phyloP scores from a whole-genome alignment of 2,329 filamentous ascomycete genomes.

The Aspergillus fumigatus region DNA sequence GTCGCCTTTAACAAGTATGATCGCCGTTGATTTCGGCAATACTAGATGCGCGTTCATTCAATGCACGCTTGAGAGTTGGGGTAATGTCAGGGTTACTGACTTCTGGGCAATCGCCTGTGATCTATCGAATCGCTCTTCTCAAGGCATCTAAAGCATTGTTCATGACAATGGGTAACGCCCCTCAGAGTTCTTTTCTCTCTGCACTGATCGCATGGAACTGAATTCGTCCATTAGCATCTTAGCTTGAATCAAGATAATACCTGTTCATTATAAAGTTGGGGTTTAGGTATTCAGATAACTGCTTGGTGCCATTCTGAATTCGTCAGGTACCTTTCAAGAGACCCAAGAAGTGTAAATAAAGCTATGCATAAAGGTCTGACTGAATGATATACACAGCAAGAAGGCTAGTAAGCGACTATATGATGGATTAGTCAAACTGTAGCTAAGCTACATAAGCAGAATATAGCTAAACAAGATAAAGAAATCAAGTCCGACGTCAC shows the following conservation, averaged over 20 bases:
- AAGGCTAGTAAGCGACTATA: too few relatives aligned
- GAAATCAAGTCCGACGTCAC: not conserved
- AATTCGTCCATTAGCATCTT: not conserved
- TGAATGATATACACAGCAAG: too few relatives aligned
- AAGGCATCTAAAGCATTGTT: not conserved
- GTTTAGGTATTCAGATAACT: too few relatives aligned
- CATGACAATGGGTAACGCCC: not conserved
- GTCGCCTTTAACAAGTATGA: not conserved
- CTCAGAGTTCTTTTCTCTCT: not conserved
- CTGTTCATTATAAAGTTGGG: too few relatives aligned
- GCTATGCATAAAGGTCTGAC: too few relatives aligned
- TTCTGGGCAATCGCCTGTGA: not conserved
- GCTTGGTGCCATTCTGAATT: too few relatives aligned
- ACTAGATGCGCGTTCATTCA: not conserved
- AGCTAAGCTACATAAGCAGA: too few relatives aligned
- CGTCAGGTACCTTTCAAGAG: too few relatives aligned
- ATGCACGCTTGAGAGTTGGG: not conserved
- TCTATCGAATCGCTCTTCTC: not conserved
- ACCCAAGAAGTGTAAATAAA: too few relatives aligned
- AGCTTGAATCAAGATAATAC: not conserved
- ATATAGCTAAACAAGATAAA: not conserved
- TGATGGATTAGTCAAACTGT: too few relatives aligned
- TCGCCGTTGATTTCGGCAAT: too few relatives aligned
- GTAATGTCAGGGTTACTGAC: not conserved
- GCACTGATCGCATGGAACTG: not conserved